Conservation (phyloP, 2,329 filamentous ascomycete genomes). For the Rhexocercosporidium sp. region DNA sequence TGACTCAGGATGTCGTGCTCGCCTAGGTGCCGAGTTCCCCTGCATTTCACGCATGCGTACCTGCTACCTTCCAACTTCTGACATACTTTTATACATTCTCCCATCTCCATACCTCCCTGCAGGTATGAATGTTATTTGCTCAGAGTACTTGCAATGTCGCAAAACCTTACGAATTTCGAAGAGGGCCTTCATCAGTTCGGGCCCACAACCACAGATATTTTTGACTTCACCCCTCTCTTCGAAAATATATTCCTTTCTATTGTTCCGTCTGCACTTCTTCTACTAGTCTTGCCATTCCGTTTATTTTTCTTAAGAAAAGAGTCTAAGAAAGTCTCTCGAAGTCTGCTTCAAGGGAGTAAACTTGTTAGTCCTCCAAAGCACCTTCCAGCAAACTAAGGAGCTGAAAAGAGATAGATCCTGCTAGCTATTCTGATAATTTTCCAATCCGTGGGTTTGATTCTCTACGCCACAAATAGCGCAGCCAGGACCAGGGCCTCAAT, state of each 20-base stretch:
- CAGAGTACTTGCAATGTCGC: background rate
- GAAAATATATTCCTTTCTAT: conserved; percentile 34
- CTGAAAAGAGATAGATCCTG: conserved; percentile 37
- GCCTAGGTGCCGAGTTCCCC: background rate
- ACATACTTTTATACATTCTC: background rate
- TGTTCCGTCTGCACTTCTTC: conserved; percentile 28
- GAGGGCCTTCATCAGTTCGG: conserved; percentile 25
- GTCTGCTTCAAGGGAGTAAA: conserved; percentile 31
- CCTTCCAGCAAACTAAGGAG: background rate
- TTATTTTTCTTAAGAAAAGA: conserved; percentile 23
- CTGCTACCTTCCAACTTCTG: background rate
- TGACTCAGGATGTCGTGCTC: background rate
- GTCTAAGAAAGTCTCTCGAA: conserved; percentile 32
- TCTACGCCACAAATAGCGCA: conserved; percentile 17
- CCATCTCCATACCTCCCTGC: background rate
- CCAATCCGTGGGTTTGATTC: conserved; percentile 28
- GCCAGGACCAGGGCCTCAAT: conserved; percentile 27
- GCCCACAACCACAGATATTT: conserved; percentile 23
- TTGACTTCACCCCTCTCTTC: conserved; percentile 38
- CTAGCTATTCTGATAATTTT: conserved; percentile 29
- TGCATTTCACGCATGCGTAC: background rate
- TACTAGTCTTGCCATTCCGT: conserved; percentile 30
- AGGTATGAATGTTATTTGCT: background rate
- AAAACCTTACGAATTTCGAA: background rate
- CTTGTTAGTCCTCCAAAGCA: conserved; percentile 22